These are phyloP conservation scores for Colletotrichum caudatum DNA, from an alignment of 2,329 filamentous ascomycete genomes.

Conservation along the genomic window DNA sequence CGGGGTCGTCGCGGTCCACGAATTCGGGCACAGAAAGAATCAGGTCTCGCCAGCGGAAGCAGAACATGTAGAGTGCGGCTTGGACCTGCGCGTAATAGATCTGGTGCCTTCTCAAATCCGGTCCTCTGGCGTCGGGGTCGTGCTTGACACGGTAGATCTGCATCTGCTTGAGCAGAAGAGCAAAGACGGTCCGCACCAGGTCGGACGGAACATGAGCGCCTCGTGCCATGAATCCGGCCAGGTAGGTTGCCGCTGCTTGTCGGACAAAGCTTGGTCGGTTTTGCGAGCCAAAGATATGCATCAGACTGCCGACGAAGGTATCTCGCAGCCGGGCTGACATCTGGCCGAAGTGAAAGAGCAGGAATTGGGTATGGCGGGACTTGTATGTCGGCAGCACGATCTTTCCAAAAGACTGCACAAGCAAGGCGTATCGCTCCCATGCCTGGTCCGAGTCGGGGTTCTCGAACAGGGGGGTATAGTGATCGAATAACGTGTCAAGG, in stretches of 20 bases:
- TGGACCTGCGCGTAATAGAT: conserved; percentile 92
- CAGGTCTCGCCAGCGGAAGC: conserved; percentile 96
- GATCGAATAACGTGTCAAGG: conserved; percentile 86
- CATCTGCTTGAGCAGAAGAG: conserved; percentile 81
- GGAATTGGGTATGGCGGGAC: conserved; percentile 93
- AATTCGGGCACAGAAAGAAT: conserved; percentile 71
- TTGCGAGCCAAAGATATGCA: conserved; percentile 62
- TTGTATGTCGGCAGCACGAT: conserved; percentile 92
- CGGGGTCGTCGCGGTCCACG: conserved; percentile 72
- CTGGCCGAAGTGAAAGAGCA: conserved; percentile 96
- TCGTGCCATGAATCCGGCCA: conserved; percentile 93
- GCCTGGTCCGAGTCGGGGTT: conserved; percentile 76
- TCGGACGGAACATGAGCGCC: conserved; percentile 83
- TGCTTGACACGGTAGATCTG: conserved; percentile 79
- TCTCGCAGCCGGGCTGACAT: conserved; percentile 82
- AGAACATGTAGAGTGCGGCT: conserved; percentile 93
- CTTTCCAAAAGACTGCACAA: conserved; percentile 87
- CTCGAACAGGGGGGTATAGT: conserved; percentile 80
- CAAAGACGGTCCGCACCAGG: conserved; percentile 85
- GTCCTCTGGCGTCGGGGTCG: conserved; percentile 81
- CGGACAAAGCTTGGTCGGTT: conserved; percentile 63
- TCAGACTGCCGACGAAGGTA: conserved; percentile 83
- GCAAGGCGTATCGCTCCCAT: conserved; percentile 79
- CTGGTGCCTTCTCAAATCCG: conserved; percentile 85
- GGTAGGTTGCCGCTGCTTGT: conserved; percentile 89